Evolutionary conservation across 2,329 filamentous ascomycete species (phyloP), one percentile per base, ranked within the genome.

Genomic region (Emmonsiellopsis sp.): DNA sequence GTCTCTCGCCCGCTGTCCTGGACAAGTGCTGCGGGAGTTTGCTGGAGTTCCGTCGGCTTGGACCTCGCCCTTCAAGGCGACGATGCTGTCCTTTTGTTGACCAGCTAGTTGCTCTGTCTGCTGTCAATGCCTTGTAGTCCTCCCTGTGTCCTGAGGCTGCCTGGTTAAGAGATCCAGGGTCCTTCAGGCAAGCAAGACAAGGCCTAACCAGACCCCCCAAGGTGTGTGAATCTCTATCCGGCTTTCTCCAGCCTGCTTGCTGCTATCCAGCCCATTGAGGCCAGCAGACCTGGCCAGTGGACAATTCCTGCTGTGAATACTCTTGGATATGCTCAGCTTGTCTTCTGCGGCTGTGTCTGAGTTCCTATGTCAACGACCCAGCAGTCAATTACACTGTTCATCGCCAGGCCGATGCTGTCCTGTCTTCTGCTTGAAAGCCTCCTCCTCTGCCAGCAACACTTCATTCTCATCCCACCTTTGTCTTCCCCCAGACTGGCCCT

Each of bases 321-420:
- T 26, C 20, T 26, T 26, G 20, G 20, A 26, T 26, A 26, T 26
- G 20, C 20, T 26, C 3, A 5, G 15, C 11, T 13, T 42, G 40
- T 42, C 7, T 15, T 42, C 40, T 42, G 40, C 40, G 7, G n/a
- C 40, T 8, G 16, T 42, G 16, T 42, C 40, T n/a, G 7, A n/a
- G 16, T 3, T 15, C 16, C 10, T 42, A 42, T 15, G 40, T 15
- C 40, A n/a, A 42, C 40, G 40, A 47, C 44, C 45, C 32, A 59
- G 43, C 41, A 57, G 15, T 43, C 63, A 20, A 45, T 59, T 38
- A 20, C 64, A 31, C 54, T 61, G 8, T 51, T 60, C 20, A 26
- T 26, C 20, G 20, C 20, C 20, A 26, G 20, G 20, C 20, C 20
- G 20, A 26, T 26, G 20, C 20, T 26, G 20, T 26, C 20, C 20